Evolutionary conservation across 352 stramenopile species (phyloP), one percentile per base, ranked within the genome.

Genomic region (Heterotrichella gracilis): DNA sequence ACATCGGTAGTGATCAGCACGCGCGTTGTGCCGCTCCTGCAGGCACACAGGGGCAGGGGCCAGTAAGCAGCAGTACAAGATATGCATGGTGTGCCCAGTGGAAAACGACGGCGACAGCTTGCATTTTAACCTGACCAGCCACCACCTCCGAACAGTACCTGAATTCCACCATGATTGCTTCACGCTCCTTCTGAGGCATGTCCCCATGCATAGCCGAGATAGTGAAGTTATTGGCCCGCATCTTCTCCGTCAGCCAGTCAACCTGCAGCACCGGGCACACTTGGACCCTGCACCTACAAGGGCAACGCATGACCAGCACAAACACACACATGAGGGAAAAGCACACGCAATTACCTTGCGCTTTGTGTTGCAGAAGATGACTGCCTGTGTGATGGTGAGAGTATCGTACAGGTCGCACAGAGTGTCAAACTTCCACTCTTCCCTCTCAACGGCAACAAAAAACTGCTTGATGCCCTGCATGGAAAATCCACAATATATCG

Each of bases 361-460:
- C 74, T 87, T 89, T 23, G 88, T 96, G 80, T 97, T 97, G 78
- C 89, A 96, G 79, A 96, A 97, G 73, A 97, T 96, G 25, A 97
- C 89, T 19, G 89, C 88, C 79, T 97, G 90, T 22, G 89, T 96
- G 77, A 97, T 94, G n/a, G 89, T 96, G 67, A 97, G 80, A 25
- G 87, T 96, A 80, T 96, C 89, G 80, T 96, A 97, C 68, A 97
- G 74, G 78, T 96, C 89, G 79, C 86, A 95, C 2, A 97, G 79
- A 42, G 89, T 96, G 76, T 96, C 89, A 76, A 96, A 95, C 78
- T 97, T 97, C 89, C 89, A 96, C 80, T 96, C 89, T 75, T 97
- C 90, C 73, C 92, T 88, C 79, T 96, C 89, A 25, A 96, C 89
- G 20, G 84, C 83, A 69, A 96, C 88, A 78, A 95, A 97, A 74